Conservation (phyloP, 2,329 filamentous ascomycete species). For the Gyromitra esculenta region DNA sequence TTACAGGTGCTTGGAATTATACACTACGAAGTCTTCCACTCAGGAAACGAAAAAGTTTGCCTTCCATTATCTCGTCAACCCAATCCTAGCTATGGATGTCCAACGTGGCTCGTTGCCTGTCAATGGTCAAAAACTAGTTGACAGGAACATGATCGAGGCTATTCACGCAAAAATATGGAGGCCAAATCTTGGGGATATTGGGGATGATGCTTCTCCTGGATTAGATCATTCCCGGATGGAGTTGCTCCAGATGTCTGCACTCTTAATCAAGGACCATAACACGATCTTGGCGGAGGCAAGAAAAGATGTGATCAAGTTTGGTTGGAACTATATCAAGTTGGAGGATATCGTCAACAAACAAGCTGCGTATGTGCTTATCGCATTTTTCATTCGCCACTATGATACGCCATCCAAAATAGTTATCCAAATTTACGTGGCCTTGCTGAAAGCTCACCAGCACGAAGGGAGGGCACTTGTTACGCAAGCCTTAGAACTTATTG, state of each 20-base stretch:
- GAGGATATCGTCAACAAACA: conserved; percentile 99
- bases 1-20: conserved; percentile 86
- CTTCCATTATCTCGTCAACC: conserved; percentile 91
- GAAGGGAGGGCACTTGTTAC: conserved; percentile 92
- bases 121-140: conserved; percentile 77
- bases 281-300: conserved; percentile 86
- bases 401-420: conserved; percentile 97
- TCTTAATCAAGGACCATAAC: conserved; percentile 95
- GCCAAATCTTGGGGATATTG: conserved; percentile 80
- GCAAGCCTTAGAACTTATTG: conserved; percentile 91
- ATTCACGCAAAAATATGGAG: conserved; percentile 96
- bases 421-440: conserved; percentile 89
- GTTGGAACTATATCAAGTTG: conserved; percentile 97
- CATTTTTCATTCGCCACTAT: conserved; percentile 96
- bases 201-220: conserved; percentile 82
- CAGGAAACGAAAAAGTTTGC: conserved; percentile 94
- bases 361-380: conserved; percentile 94
- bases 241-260: conserved; percentile 89
- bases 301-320: conserved; percentile 99
- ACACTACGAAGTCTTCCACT: conserved; percentile 78
- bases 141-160: conserved; percentile 85
- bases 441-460: conserved; percentile 92
- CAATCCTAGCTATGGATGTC: conserved; percentile 94
- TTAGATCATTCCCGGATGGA: conserved; percentile 98
- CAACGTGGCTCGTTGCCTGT: conserved; percentile 79